A percentile compares a stretch with the other conserved stretches of the same genome.
Evolutionary conservation across 371 early-diverging fungal species (phyloP).

Genomic region (Mortierella sp.): DNA sequence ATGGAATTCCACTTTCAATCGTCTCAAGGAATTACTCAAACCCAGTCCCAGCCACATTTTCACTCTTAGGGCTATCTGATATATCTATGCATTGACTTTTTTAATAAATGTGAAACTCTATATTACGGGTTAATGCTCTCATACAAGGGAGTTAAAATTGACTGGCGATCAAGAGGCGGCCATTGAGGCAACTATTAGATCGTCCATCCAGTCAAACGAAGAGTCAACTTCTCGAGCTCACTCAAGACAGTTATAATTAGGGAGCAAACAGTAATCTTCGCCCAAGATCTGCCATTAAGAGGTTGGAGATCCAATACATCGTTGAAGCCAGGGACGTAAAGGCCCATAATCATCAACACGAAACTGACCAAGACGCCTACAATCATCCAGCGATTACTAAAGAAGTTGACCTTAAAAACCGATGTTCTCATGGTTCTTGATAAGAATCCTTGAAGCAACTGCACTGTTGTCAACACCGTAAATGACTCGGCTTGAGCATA

Average conservation of each 20-base stretch:
- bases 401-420: constrained; percentile 79
- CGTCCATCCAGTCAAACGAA: constrained; percentile 32
- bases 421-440: constrained; percentile 79
- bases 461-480: constrained; percentile 81
- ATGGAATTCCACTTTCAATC: no score
- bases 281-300: constrained; percentile 82
- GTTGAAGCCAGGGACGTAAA: constrained; percentile 77
- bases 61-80: no score
- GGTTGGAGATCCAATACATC: constrained; percentile 71
- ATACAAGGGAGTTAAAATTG: no score
- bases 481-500: constrained; percentile 75
- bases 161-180: no score
- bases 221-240: constrained; percentile 75
- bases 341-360: constrained; percentile 75
- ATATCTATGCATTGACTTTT: no score
- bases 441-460: constrained; percentile 85
- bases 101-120: no score
- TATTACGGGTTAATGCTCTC: no score
- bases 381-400: constrained; percentile 85
- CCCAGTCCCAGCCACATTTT: no score
- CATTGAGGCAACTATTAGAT: constrained; percentile 16
- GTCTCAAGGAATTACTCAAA: no score
- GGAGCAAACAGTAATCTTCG: constrained; percentile 75
- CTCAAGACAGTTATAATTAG: constrained; percentile 73
- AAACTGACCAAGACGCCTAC: constrained; percentile 77